A percentile compares a stretch with the other conserved stretches of the same genome.
Evolutionary conservation across 176 grass and related monocot genomes (phyloP).

Genomic region (Oryza australiensis): DNA sequence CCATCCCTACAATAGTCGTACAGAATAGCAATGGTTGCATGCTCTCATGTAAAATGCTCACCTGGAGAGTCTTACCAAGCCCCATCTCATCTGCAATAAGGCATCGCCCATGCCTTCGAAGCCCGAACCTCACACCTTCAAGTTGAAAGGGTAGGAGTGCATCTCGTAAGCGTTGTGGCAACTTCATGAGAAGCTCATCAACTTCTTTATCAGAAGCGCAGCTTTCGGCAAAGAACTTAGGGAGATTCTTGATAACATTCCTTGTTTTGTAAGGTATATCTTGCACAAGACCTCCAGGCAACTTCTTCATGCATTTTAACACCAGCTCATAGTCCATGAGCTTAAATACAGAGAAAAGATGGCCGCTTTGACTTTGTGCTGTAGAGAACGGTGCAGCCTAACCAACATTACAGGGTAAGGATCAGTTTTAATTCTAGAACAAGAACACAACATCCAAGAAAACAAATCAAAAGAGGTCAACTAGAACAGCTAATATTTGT

Average conservation of each 20-base stretch:
- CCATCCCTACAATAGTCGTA: neutral
- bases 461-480: neutral
- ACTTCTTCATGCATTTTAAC: constrained; percentile 72
- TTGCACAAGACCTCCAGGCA: constrained; percentile 55
- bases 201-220: constrained; percentile 75
- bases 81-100: constrained; percentile 99
- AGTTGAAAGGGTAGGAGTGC: constrained; percentile 87
- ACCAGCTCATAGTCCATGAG: constrained; percentile 65
- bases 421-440: constrained; percentile 27
- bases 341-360: constrained; percentile 71
- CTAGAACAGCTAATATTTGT: neutral
- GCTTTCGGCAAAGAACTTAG: neutral
- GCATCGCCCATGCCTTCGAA: constrained; percentile 71
- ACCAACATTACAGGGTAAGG: constrained; percentile 19
- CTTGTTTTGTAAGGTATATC: constrained; percentile 72
- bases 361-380: constrained; percentile 61
- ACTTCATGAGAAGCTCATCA: constrained; percentile 62
- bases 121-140: constrained; percentile 81
- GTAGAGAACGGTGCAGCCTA: constrained; percentile 71
- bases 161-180: constrained; percentile 56
- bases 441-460: constrained; percentile 18
- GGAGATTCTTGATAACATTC: constrained; percentile 53
- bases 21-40: constrained; percentile 14
- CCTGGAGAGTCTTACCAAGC: constrained; percentile 95
- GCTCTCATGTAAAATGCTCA: constrained; percentile 27